phyloP scores from a whole-genome alignment of 768 basidiomycete genomes.

The Tulasnella sp. region DNA sequence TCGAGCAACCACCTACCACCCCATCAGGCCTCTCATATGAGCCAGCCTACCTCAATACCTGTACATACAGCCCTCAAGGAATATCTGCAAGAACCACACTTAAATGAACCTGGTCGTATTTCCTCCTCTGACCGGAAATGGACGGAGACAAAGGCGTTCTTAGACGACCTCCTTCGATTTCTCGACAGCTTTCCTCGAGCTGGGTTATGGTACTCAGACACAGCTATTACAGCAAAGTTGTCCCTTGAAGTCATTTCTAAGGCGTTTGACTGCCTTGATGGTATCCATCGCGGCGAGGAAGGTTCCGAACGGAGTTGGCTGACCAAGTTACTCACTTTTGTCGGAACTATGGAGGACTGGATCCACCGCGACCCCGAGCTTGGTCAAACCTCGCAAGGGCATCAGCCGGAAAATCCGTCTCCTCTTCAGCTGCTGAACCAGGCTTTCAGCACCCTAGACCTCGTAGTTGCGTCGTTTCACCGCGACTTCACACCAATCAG shows the following conservation, averaged over 20 bases:
- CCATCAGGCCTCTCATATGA: background rate
- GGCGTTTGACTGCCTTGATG: constrained; percentile 7
- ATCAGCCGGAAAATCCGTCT: background rate
- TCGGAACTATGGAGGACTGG: constrained; percentile 21
- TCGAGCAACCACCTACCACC: background rate
- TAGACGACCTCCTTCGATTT: background rate
- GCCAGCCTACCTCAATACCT: constrained; percentile 7
- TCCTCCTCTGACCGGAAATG: background rate
- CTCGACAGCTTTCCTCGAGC: background rate
- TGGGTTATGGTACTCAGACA: constrained; percentile 11
- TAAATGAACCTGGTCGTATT: constrained; percentile 13
- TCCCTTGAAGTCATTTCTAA: constrained; percentile 17
- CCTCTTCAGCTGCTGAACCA: background rate
- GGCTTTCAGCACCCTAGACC: background rate
- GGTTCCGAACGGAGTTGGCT: constrained; percentile 12
- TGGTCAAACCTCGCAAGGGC: background rate
- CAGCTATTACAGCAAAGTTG: constrained; percentile 8
- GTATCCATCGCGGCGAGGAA: background rate
- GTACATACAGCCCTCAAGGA: background rate
- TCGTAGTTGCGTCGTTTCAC: background rate
- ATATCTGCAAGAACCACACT: background rate
- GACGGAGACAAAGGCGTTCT: background rate
- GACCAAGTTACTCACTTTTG: constrained; percentile 13
- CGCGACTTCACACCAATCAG: constrained; percentile 4
- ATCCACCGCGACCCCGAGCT: background rate